A percentile compares a stretch with the other conserved stretches of the same genome.
phyloP scores from a whole-genome alignment of 2,329 filamentous ascomycete species.

The Trichoderma breve region DNA sequence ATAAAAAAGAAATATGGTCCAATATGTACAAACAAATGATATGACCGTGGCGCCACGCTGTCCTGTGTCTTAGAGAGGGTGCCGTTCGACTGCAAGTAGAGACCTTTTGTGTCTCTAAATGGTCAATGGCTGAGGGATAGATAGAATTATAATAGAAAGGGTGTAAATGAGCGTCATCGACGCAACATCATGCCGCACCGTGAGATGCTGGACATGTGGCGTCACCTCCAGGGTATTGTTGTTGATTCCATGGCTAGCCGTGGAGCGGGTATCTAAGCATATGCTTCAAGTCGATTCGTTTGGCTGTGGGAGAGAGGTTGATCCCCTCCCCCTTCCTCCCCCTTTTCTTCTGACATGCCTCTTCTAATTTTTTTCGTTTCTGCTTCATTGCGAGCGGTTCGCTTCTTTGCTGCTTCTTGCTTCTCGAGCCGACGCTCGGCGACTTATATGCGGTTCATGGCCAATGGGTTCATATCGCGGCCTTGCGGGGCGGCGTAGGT shows the following conservation, averaged over 20 bases:
- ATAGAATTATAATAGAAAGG: not conserved
- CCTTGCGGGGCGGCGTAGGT: constrained; percentile 37
- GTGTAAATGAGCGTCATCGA: constrained; percentile 7
- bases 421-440: not conserved
- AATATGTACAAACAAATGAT: constrained; percentile 13
- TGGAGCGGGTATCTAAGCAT: constrained; percentile 6
- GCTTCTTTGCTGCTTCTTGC: not conserved
- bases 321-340: not conserved
- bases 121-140: not conserved
- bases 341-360: not conserved
- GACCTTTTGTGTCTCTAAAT: not conserved
- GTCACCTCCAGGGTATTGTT: constrained; percentile 17
- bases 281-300: not conserved
- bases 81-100: constrained; percentile 12
- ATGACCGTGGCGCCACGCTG: constrained; percentile 25
- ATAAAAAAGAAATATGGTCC: not conserved
- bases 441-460: constrained; percentile 53
- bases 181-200: constrained; percentile 1
- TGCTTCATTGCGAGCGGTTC: not conserved
- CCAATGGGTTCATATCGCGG: constrained; percentile 51
- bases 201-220: not conserved
- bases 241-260: constrained; percentile 2
- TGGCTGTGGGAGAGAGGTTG: not conserved
- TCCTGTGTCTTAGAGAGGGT: constrained; percentile 11
- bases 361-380: not conserved